These are phyloP conservation scores for Hypomyces perniciosus DNA, from an alignment of 2,329 filamentous ascomycete genomes.

Conservation along the genomic window DNA sequence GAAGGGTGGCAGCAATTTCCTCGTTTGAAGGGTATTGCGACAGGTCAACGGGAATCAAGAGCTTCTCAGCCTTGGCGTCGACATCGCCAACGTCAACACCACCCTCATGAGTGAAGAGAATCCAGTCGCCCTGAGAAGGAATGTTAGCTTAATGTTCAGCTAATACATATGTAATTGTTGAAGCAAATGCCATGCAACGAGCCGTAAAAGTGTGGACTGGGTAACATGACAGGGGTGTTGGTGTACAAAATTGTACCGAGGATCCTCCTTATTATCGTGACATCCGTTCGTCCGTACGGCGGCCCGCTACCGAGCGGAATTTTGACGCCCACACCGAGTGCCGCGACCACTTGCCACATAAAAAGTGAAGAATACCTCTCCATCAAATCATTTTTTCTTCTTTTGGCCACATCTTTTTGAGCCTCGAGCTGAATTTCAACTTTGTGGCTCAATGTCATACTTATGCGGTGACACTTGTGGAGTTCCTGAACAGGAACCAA, in stretches of 20 bases:
- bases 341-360: constrained; percentile 10
- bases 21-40: constrained; percentile 93
- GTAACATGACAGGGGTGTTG: constrained; percentile 8
- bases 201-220: constrained; percentile 5
- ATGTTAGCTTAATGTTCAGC: constrained; percentile 16
- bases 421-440: neutral
- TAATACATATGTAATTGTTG: neutral
- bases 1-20: constrained; percentile 74
- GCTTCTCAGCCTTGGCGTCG: constrained; percentile 97
- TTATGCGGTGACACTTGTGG: neutral
- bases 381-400: neutral
- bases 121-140: constrained; percentile 81
- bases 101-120: constrained; percentile 99
- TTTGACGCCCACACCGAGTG: constrained; percentile 5
- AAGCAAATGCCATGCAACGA: neutral
- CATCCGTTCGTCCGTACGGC: constrained; percentile 34
- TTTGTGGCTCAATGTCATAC: too few relatives aligned
- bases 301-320: constrained; percentile 20
- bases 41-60: constrained; percentile 93
- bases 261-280: constrained; percentile 28
- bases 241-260: neutral
- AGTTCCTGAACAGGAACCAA: neutral
- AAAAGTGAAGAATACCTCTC: constrained; percentile 10
- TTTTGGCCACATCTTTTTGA: neutral
- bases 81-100: constrained; percentile 99